Conservation (phyloP, 2,329 filamentous ascomycete genomes). For the Beauveria pseudobassiana region DNA sequence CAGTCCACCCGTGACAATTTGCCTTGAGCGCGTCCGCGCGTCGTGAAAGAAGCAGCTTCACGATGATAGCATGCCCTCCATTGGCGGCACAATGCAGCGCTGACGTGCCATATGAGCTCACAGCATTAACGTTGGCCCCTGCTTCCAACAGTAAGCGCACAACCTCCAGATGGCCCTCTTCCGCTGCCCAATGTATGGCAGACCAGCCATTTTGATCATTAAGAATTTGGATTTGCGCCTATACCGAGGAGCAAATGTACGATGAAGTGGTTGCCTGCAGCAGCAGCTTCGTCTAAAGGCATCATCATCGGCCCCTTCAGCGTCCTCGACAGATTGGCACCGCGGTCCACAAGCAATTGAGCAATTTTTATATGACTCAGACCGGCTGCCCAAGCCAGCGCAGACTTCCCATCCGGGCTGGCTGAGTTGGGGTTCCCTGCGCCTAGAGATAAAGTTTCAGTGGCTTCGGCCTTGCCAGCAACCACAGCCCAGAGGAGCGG, state of each 20-base stretch:
- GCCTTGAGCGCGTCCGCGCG: constrained; percentile 5
- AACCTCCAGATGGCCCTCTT: constrained; percentile 16
- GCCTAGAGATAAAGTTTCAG: neutral
- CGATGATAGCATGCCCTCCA: constrained; percentile 10
- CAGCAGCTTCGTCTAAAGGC: neutral
- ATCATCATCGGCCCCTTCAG: neutral
- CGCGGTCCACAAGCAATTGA: neutral
- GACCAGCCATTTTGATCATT: constrained; percentile 18
- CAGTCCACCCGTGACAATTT: constrained; percentile 16
- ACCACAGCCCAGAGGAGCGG: neutral
- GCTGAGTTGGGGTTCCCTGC: neutral
- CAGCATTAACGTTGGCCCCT: constrained; percentile 12
- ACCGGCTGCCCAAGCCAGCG: neutral
- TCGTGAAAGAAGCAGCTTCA: constrained; percentile 12
- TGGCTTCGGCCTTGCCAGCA: neutral
- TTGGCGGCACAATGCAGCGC: constrained; percentile 18
- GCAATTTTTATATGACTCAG: neutral
- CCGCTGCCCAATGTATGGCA: constrained; percentile 15
- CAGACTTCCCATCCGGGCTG: neutral
- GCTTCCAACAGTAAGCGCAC: constrained; percentile 17
- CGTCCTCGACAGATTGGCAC: neutral
- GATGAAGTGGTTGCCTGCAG: neutral
- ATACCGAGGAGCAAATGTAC: neutral
- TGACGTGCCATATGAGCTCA: constrained; percentile 14
- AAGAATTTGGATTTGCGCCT: constrained; percentile 11